phyloP scores from a whole-genome alignment of 1,284 basidiomycete genomes.

The Phellopilus nigrolimitatus region DNA sequence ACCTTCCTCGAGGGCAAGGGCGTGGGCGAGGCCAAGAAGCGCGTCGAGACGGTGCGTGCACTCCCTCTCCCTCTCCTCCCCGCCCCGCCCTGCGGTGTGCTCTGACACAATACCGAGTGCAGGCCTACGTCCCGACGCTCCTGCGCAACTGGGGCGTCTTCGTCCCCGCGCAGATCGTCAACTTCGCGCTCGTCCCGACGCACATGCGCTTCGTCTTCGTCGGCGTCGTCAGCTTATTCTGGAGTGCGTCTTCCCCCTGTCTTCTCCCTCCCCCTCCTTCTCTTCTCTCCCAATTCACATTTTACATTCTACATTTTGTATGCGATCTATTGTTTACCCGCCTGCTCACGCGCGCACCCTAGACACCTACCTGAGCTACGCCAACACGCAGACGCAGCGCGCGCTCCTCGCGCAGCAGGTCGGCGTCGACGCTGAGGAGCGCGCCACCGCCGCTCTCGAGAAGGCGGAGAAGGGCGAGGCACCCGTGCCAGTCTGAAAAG shows the following conservation, averaged over 20 bases:
- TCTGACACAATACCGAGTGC: background rate
- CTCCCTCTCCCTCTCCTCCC: background rate
- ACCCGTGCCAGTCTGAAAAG: too few relatives aligned
- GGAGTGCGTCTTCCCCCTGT: constrained; percentile 53
- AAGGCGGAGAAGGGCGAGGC: constrained; percentile 5
- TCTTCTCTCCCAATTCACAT: too few relatives aligned
- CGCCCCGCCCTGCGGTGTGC: too few relatives aligned
- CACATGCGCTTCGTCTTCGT: constrained; percentile 78
- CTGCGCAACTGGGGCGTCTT: constrained; percentile 78
- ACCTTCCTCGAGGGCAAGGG: constrained; percentile 67
- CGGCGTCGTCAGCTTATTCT: constrained; percentile 78
- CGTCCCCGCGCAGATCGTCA: constrained; percentile 76
- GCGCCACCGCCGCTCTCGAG: too few relatives aligned
- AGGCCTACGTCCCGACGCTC: constrained; percentile 68
- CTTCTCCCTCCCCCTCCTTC: constrained; percentile 25
- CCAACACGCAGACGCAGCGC: constrained; percentile 17
- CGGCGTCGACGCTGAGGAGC: background rate
- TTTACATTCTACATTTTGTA: constrained; percentile 30
- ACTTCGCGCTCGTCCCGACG: constrained; percentile 74
- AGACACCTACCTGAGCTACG: constrained; percentile 24
- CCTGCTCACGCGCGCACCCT: too few relatives aligned
- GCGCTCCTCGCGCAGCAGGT: constrained; percentile 7
- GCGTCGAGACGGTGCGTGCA: constrained; percentile 48
- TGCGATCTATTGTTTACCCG: constrained; percentile 24
- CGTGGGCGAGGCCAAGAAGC: constrained; percentile 45